Evolutionary conservation across 352 stramenopile species (phyloP), one percentile per base, ranked within the genome.

Genomic region (Blastocystis sp.): DNA sequence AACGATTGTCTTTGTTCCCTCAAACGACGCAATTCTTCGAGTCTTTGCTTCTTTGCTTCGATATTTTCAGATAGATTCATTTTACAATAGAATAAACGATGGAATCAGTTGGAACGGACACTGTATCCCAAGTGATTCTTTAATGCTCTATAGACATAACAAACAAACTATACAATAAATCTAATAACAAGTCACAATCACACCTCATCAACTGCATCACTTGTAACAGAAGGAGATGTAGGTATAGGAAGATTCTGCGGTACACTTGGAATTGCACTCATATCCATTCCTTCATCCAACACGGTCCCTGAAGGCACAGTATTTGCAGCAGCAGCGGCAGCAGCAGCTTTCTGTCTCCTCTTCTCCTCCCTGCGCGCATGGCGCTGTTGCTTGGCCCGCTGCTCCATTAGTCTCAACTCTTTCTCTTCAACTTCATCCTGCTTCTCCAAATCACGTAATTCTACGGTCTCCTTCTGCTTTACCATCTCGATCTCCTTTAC

Each of bases 41-140:
- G 54, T 11, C 73, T 44, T 56, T 66, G 51, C 56, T 84, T 84
- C 73, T 84, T 84, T 42, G 64, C 73, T 27, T 84, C 73, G 48
- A 84, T 84, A 27, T 4, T 84, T 6, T 51, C 53, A 9, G n/a
- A 53, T 54, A 78, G 17, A 56, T 78, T n/a, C 62, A 75, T 75
- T 44, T n/a, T 9, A 42, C n/a, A 44, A 40, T 7, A 75, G 37
- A 40, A 44, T 9, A 27, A 66, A 48, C 40, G 40, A 48, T 48
- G 40, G 40, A 48, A 48, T 48, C 40, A 48, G 40, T 48, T 9
- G 2, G 2, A 48, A 48, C 3, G 40, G 9, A 48, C 3, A 48
- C 40, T 48, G 40, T 48, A 48, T 48, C 40, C n/a, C 40, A 48
- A 48, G 40, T 2, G 40, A 48, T 48, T 48, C 40, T 48, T 48